These are phyloP conservation scores for Nitzschia sp. DNA, from an alignment of 108 stramenopile genomes.

Conservation along the genomic window DNA sequence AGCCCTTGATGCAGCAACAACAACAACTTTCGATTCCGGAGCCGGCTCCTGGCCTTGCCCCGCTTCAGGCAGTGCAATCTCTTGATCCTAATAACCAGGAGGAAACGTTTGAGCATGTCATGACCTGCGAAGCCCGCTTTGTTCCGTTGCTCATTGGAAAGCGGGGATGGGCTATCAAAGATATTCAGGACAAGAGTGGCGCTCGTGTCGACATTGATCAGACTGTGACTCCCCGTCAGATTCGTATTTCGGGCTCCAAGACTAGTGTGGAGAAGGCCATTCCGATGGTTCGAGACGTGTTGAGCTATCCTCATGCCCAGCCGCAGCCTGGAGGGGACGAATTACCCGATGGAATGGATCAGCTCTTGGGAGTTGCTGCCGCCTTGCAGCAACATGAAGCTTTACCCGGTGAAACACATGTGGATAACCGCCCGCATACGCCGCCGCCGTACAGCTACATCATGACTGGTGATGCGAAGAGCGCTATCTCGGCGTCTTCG, in stretches of 20 bases:
- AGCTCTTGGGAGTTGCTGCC: neutral
- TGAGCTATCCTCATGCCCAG: conserved; percentile 81
- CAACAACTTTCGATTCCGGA: neutral
- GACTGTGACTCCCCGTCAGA: conserved; percentile 70
- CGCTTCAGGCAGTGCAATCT: neutral
- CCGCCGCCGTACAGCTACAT: conserved; percentile 44
- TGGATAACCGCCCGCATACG: conserved; percentile 10
- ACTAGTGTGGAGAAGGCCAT: conserved; percentile 71
- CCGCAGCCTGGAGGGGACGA: conserved; percentile 15
- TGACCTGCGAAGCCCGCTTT: conserved; percentile 79
- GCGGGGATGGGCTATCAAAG: conserved; percentile 86
- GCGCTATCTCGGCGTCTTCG: conserved; percentile 52
- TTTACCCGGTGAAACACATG: conserved; percentile 2
- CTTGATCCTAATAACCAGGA: neutral
- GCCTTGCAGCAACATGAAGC: conserved; percentile 5
- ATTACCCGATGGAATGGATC: neutral
- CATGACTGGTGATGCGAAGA: conserved; percentile 44
- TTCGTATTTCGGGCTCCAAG: conserved; percentile 69
- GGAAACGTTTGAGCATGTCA: conserved; percentile 12
- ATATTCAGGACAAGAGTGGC: conserved; percentile 85
- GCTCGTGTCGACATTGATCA: conserved; percentile 88
- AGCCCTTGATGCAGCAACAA: neutral
- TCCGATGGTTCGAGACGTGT: conserved; percentile 75
- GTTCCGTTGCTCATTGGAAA: conserved; percentile 85
- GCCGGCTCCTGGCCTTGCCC: neutral